Base-by-base conservation (phyloP, 1,284 basidiomycete genomes). In the Cystobasidiaceae sp. region DNA sequence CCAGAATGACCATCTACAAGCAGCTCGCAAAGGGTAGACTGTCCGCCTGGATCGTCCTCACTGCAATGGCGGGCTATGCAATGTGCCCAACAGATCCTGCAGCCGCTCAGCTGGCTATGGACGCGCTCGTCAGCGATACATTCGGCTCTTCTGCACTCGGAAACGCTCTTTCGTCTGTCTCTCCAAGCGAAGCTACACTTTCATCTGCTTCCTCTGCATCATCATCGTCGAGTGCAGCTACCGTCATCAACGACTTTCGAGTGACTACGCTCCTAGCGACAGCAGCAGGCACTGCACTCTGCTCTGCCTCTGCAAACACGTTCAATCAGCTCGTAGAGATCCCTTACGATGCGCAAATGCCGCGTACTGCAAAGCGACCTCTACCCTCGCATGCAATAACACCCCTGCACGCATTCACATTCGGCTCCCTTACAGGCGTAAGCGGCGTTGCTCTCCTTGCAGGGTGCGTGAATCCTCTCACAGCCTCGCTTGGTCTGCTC, bases 271-370 rank as follows among this genome's bases (percentile, higher is more conserved):
- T 99, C 4, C 81, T 97, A 5, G 86, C 89, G 7, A 89, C 94
- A 0, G 91, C 93, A 0, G 77, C 87, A 30, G 96, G 96, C 39
- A 97, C 93, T 0, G 85, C 87, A 0, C 82, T 98, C 37, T 97
- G 93, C 75, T 89, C 88, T 4, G 89, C 93, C 0, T 90, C 92
- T 0, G 96, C 96, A 25, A 97, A 97, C 75, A 83, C 93, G 0
- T 82, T 97, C 71, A 99, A 99, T 78, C 93, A 99, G 77, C 80
- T 98, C 2, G 86, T 93, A 73, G 96, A 99, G 77, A 82, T 90
- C 3, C 96, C 96, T 0, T 90, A 94, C 68, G 96, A 99, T 75
- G 93, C 96, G 0, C 96, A 99, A 76, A 98, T 97, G 86, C 82
- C 86, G 0, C 85, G 96, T 39, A 99, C 96, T 0, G 84, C 93